A percentile compares a stretch with the other conserved stretches of the same genome.
Evolutionary conservation across 2,329 filamentous ascomycete genomes (phyloP).

Genomic region (Colletotrichum sp.): DNA sequence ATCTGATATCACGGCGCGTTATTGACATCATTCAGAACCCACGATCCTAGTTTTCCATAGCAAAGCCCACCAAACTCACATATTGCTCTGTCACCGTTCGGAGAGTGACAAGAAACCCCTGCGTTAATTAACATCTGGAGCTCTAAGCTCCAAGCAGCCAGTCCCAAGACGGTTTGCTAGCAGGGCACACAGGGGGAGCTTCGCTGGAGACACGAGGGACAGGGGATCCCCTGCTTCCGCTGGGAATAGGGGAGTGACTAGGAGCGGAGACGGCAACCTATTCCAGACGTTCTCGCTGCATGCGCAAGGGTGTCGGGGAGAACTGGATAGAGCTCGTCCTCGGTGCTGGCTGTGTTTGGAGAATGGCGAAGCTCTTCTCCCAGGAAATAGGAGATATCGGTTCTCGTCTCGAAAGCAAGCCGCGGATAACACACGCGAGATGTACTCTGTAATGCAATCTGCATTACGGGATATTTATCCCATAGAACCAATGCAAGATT

Average conservation of each 20-base stretch:
- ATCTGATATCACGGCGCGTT: not conserved
- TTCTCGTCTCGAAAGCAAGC: not conserved
- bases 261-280: constrained; percentile 16
- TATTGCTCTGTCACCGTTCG: constrained; percentile 18
- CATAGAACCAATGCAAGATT: not conserved
- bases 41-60: constrained; percentile 1
- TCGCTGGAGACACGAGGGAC: not conserved
- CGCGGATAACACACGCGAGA: not conserved
- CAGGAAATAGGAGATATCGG: not conserved
- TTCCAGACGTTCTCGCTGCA: constrained; percentile 17
- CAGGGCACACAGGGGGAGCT: not conserved
- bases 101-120: not conserved
- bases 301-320: not conserved
- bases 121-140: constrained; percentile 8
- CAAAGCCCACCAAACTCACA: constrained; percentile 1
- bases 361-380: not conserved
- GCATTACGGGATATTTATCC: not conserved
- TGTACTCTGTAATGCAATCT: not conserved
- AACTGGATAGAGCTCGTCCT: not conserved
- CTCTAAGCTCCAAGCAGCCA: not conserved
- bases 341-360: not conserved
- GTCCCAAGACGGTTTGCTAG: not conserved
- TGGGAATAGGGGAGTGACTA: constrained; percentile 1
- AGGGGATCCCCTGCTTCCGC: not conserved
- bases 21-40: constrained; percentile 9